Percentiles rank a stretch among this genome's conserved stretches.
These are phyloP conservation scores for Backusella liffmaniae DNA, from an alignment of 192 early-diverging fungal genomes.

Conservation along the genomic window DNA sequence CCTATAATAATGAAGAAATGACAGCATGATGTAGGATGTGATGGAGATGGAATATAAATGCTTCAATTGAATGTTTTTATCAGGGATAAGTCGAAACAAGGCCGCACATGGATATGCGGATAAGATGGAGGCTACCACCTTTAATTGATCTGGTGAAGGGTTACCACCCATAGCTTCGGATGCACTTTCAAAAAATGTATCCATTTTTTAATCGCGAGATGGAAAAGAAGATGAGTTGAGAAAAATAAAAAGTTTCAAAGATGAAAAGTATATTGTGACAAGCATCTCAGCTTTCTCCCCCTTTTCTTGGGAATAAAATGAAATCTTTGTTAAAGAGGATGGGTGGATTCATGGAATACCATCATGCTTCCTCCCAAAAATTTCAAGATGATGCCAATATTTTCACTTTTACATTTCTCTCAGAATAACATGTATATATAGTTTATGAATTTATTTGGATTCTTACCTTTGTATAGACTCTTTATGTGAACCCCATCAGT, in stretches of 20 bases:
- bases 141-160: conserved; percentile 59
- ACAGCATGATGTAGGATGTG: conserved; percentile 52
- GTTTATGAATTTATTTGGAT: too few species aligned
- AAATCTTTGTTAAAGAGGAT: not conserved
- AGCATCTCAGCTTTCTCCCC: not conserved
- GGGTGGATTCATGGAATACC: not conserved
- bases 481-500: not conserved
- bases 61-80: conserved; percentile 35
- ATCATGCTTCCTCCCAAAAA: too few species aligned
- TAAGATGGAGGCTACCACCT: conserved; percentile 52
- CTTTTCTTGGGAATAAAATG: conserved; percentile 1
- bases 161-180: conserved; percentile 23
- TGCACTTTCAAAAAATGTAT: conserved; percentile 15
- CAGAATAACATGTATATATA: not conserved
- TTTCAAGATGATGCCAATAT: too few species aligned
- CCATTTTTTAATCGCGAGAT: not conserved
- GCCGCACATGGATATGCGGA: conserved; percentile 58
- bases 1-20: conserved; percentile 55
- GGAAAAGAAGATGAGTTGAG: not conserved
- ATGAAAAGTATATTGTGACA: not conserved
- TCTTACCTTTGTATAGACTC: not conserved
- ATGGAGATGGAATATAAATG: conserved; percentile 61
- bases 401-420: too few species aligned
- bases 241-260: not conserved
- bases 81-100: conserved; percentile 55